Base-by-base conservation (phyloP, 441 rosid genomes). In the Gossypium davidsonii region DNA sequence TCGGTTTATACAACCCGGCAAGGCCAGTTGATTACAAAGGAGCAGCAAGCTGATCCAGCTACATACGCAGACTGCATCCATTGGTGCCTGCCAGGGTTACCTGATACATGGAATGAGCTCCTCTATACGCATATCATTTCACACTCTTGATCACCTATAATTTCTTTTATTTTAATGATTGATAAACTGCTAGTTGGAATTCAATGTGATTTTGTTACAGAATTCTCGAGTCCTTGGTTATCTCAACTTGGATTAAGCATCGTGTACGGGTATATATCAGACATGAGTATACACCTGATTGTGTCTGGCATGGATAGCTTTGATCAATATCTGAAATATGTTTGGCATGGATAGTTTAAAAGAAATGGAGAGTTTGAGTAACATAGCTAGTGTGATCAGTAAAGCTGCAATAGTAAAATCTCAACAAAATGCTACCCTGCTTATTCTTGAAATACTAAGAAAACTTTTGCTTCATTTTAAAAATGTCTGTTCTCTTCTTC, bases 71-170 rank as follows among this genome's bases (percentile, higher is more conserved):
- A 85, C 53, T 85, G 88, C 60, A 69, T 73, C 37, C 88, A 85
- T 37, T 85, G 86, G 86, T 85, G 88, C 76, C 79, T 85, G 20
- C 88, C 86, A 2, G 88, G 88, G 0, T 71, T 85, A 51, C 88
- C 86, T 8, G 88, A 85, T 44, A 85, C 79, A 8, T 85, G 88
- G 88, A 85, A 85, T 20, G 86, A 83, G 79, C 71, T 85, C 31
- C 73, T 85, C 28, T 85, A 79, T 62, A 52, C 85, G 9, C 78
- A 75, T 18, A 81, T 85, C 18, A 52, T 69, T 69, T 69, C 28
- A 14, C 72, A 56, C 25, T 31, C 61, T 28, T 69, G 46, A 69
- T 7, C 61, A 21, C 55, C 11, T 48, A 49, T 20, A 5, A 6
- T 14, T 26, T 26, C 37, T 25, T 58, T 25, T 12, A 11, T n/a